These are phyloP conservation scores for Podila clonocystis DNA, from an alignment of 192 early-diverging fungal species.

Conservation along the genomic window DNA sequence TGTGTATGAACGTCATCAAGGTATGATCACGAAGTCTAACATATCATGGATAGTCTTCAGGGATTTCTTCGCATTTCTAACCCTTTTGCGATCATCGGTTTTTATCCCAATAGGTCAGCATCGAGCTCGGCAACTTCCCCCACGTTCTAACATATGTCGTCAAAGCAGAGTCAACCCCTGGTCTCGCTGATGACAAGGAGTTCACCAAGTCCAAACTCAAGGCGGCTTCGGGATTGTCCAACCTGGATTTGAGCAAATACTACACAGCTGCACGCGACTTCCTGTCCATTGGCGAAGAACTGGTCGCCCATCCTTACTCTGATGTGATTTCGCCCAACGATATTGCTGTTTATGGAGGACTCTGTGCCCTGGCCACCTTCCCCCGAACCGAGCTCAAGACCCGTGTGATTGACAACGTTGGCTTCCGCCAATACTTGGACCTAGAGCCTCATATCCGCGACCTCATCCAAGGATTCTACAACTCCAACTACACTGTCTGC, in stretches of 20 bases:
- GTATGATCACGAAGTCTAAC: conserved; percentile 10
- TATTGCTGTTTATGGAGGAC: conserved; percentile 81
- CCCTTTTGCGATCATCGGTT: not conserved
- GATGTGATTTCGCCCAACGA: conserved; percentile 80
- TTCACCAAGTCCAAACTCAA: conserved; percentile 68
- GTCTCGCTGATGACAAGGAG: conserved; percentile 68
- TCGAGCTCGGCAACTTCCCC: conserved; percentile 74
- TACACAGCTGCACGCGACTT: conserved; percentile 69
- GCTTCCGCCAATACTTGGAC: conserved; percentile 83
- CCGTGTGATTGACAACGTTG: conserved; percentile 75
- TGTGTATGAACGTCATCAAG: conserved; percentile 84
- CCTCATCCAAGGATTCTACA: conserved; percentile 76
- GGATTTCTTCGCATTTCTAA: not conserved
- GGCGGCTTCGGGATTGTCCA: conserved; percentile 69
- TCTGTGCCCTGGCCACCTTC: conserved; percentile 83
- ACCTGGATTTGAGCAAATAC: conserved; percentile 70
- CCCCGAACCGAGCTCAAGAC: conserved; percentile 75
- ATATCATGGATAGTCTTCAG: not conserved
- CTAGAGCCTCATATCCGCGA: conserved; percentile 83
- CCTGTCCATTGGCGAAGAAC: conserved; percentile 51
- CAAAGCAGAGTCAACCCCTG: conserved; percentile 72
- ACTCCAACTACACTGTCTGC: conserved; percentile 77
- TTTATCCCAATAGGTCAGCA: conserved; percentile 58
- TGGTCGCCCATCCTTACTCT: conserved; percentile 30
- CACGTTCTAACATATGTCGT: conserved; percentile 77